Conservation (phyloP, 495 filamentous ascomycete species). For the Hypoxylon perforatum region DNA sequence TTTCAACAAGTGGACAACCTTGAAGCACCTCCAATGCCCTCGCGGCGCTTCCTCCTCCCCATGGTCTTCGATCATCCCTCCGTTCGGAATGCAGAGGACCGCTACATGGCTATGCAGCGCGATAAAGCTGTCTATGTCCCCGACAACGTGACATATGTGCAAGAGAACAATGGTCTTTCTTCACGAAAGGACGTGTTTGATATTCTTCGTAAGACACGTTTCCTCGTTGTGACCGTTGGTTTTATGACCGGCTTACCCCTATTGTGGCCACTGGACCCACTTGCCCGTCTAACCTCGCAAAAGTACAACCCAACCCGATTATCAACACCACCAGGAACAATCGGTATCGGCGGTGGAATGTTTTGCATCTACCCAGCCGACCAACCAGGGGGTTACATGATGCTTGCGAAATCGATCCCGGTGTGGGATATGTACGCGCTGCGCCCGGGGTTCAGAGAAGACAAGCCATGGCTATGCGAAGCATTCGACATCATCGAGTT, state of each 20-base stretch:
- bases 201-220: constrained; percentile 58
- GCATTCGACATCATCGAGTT: constrained; percentile 69
- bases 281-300: constrained; percentile 62
- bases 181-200: constrained; percentile 52
- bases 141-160: constrained; percentile 67
- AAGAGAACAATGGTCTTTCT: constrained; percentile 62
- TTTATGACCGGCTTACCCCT: constrained; percentile 67
- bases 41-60: constrained; percentile 59
- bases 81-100: constrained; percentile 59
- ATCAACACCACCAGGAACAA: constrained; percentile 66
- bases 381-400: constrained; percentile 68
- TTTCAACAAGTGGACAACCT: constrained; percentile 12
- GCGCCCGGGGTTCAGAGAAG: constrained; percentile 56
- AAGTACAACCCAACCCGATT: constrained; percentile 70
- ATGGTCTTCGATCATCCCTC: constrained; percentile 63
- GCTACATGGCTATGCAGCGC: constrained; percentile 69
- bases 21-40: constrained; percentile 9
- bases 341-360: constrained; percentile 65
- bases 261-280: constrained; percentile 66
- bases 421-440: constrained; percentile 65
- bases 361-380: constrained; percentile 69
- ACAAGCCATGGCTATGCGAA: constrained; percentile 65
- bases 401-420: constrained; percentile 65
- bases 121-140: constrained; percentile 68
- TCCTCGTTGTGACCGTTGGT: constrained; percentile 66